Conservation (phyloP, 2,329 filamentous ascomycete genomes). For the Fusarium tricinctum region DNA sequence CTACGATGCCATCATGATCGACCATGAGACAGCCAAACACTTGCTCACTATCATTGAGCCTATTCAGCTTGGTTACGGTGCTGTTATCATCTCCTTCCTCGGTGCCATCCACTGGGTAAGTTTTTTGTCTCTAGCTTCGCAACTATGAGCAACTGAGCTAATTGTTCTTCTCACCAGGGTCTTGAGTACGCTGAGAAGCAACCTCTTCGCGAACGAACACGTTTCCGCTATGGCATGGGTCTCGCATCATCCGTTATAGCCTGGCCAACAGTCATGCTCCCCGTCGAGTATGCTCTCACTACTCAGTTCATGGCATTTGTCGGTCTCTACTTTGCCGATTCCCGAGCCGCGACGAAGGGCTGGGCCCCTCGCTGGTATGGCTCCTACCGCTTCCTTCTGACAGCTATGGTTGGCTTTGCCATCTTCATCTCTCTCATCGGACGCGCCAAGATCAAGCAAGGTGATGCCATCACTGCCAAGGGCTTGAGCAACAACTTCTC, state of each 20-base stretch:
- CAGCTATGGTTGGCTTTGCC: conserved; percentile 86
- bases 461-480: conserved; percentile 49
- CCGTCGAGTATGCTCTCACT: conserved; percentile 86
- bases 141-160: neutral
- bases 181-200: conserved; percentile 83
- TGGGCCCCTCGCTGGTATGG: conserved; percentile 90
- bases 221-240: conserved; percentile 86
- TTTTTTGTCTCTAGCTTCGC: rapidly evolving
- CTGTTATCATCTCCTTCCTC: conserved; percentile 92
- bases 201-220: conserved; percentile 73
- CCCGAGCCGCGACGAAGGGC: conserved; percentile 77
- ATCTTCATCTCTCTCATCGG: conserved; percentile 87
- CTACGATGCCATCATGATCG: conserved; percentile 68
- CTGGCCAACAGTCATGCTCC: conserved; percentile 90
- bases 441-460: conserved; percentile 77
- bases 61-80: conserved; percentile 90
- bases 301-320: conserved; percentile 88
- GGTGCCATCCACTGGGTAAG: conserved; percentile 89
- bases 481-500: conserved; percentile 58
- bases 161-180: conserved; percentile 60
- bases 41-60: conserved; percentile 84
- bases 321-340: conserved; percentile 87
- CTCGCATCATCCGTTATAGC: conserved; percentile 83
- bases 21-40: conserved; percentile 77
- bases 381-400: conserved; percentile 92